phyloP scores from a whole-genome alignment of 768 basidiomycete genomes.

The Boletus sp. region DNA sequence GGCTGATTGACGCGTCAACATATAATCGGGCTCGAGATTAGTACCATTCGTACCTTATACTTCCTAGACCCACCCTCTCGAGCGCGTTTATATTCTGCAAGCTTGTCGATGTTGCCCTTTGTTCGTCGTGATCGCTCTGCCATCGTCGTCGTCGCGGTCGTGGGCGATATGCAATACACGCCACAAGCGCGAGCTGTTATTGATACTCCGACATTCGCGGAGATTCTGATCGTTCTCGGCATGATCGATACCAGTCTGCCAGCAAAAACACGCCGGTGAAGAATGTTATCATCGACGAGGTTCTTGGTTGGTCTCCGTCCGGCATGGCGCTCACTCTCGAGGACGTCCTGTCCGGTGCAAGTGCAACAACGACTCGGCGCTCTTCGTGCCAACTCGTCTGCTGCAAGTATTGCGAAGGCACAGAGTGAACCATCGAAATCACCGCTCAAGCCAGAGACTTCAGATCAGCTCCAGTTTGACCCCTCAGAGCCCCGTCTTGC shows the following conservation, averaged over 20 bases:
- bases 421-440: background rate
- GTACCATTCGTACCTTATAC: conserved; percentile 48
- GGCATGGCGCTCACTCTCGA: conserved; percentile 41
- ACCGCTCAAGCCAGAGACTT: background rate
- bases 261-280: background rate
- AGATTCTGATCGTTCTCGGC: conserved; percentile 6
- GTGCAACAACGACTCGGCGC: conserved; percentile 37
- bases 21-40: background rate
- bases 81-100: conserved; percentile 60
- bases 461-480: conserved; percentile 31
- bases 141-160: conserved; percentile 16
- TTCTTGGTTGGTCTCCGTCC: conserved; percentile 32
- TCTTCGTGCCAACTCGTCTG: conserved; percentile 20
- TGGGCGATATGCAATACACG: conserved; percentile 3
- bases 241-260: no score
- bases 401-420: background rate
- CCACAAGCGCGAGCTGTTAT: conserved; percentile 30
- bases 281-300: conserved; percentile 40
- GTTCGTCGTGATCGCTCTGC: conserved; percentile 29
- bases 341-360: conserved; percentile 33
- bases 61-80: conserved; percentile 58
- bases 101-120: conserved; percentile 37
- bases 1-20: conserved; percentile 32
- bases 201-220: conserved; percentile 25
- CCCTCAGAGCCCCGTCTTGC: conserved; percentile 60